Percentiles rank a stretch among this genome's conserved stretches.
Conservation (phyloP, 2,329 filamentous ascomycete genomes). For the Fusarium secorum region DNA sequence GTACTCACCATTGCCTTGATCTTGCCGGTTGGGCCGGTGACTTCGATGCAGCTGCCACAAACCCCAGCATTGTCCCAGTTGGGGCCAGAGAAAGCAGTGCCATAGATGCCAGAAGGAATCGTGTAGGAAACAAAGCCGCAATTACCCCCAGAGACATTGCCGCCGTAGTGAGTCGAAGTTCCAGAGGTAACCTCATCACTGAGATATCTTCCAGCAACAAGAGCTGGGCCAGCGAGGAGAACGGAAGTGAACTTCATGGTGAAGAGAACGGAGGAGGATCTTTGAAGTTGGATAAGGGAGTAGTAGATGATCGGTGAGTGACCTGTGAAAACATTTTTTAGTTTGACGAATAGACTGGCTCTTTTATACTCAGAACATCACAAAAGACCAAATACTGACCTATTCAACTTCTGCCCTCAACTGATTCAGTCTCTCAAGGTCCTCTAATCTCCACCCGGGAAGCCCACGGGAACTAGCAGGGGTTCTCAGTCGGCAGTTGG, state of each 20-base stretch:
- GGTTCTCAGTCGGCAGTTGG: not conserved
- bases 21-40: conserved; percentile 63
- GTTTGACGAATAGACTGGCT: not conserved
- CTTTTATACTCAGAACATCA: not conserved
- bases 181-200: conserved; percentile 21
- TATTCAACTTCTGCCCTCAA: not conserved
- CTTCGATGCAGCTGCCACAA: conserved; percentile 69
- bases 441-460: conserved; percentile 8
- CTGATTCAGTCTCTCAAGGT: not conserved
- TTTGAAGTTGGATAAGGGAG: not conserved
- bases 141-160: conserved; percentile 64
- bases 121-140: conserved; percentile 71
- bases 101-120: conserved; percentile 65
- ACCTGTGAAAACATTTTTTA: not conserved
- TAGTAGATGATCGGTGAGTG: not conserved
- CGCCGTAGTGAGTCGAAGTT: conserved; percentile 59
- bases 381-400: not conserved
- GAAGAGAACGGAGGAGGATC: not conserved
- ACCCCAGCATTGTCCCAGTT: conserved; percentile 64
- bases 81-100: conserved; percentile 66
- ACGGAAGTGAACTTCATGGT: conserved; percentile 37
- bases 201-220: conserved; percentile 31
- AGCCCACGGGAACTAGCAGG: conserved; percentile 24
- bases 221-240: conserved; percentile 30
- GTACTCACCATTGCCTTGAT: conserved; percentile 68